Evolutionary conservation across 75 land plant species (phyloP).

Genomic region (Azolla pinnata): DNA sequence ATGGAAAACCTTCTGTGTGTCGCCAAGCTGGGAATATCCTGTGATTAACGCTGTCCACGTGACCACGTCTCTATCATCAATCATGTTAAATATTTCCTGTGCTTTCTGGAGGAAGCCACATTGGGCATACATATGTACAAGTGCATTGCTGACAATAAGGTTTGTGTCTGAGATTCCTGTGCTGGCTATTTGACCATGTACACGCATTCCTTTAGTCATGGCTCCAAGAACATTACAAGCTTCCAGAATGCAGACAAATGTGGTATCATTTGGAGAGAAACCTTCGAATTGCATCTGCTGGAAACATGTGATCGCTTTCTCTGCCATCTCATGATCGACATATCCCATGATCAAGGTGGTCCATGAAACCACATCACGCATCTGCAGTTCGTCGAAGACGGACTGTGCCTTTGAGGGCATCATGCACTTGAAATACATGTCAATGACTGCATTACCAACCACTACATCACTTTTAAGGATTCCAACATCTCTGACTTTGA

Average conservation of each 20-base stretch:
- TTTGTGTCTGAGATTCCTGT: conserved; percentile 1
- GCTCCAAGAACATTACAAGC: conserved; percentile 10
- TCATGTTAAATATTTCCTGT: conserved; percentile 6
- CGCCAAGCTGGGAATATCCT: conserved; percentile 22
- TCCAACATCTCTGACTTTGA: conserved; percentile 10
- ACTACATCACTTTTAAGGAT: conserved; percentile 16
- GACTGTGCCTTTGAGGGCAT: conserved; percentile 13
- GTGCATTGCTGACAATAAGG: conserved; percentile 16
- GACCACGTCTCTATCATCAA: conserved; percentile 11
- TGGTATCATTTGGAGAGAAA: conserved; percentile 4
- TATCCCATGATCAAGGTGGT: conserved; percentile 38
- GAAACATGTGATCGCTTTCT: conserved; percentile 32
- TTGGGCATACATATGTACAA: conserved; percentile 24
- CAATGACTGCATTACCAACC: conserved; percentile 39
- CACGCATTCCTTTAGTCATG: not conserved
- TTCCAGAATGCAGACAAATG: conserved; percentile 8
- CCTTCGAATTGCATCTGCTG: conserved; percentile 14
- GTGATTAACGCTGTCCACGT: conserved; percentile 33
- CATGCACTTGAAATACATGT: conserved; percentile 45
- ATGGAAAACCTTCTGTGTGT: conserved; percentile 13
- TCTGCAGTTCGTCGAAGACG: conserved; percentile 25
- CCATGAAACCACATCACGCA: conserved; percentile 42
- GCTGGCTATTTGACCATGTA: not conserved
- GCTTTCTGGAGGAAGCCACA: conserved; percentile 15
- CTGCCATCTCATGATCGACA: conserved; percentile 14